Conservation (phyloP, 2,329 filamentous ascomycete species). For the Ophiostoma sp. region DNA sequence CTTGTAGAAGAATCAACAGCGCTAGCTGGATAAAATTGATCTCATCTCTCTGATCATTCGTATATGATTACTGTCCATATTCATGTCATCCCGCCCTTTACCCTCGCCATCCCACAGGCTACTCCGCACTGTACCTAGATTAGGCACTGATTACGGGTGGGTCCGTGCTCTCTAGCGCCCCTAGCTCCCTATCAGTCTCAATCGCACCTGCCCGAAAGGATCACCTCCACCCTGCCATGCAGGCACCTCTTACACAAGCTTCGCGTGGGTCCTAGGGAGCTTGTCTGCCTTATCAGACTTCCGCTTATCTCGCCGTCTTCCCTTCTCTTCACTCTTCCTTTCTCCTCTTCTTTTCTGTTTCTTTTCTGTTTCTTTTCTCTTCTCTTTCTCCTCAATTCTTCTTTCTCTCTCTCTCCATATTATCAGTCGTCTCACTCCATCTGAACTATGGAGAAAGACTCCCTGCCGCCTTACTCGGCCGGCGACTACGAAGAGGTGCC, state of each 20-base stretch:
- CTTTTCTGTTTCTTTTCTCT: neutral
- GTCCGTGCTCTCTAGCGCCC: neutral
- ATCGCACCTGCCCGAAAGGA: slow-evolving; percentile 20
- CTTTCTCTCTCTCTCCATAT: neutral
- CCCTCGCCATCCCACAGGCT: slow-evolving; percentile 13
- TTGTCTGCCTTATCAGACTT: neutral
- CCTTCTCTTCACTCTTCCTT: neutral
- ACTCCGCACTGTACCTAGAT: slow-evolving; percentile 15
- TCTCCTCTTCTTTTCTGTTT: neutral
- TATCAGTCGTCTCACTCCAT: slow-evolving; percentile 9
- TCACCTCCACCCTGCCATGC: slow-evolving; percentile 7
- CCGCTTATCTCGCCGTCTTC: neutral
- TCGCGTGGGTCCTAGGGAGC: slow-evolving; percentile 2
- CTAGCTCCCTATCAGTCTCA: slow-evolving; percentile 5
- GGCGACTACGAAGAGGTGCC: slow-evolving; percentile 2
- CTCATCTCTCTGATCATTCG: neutral
- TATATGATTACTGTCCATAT: neutral
- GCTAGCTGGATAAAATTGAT: neutral
- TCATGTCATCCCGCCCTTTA: neutral
- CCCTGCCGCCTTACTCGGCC: slow-evolving; percentile 43
- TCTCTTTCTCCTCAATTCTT: no score
- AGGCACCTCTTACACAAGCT: slow-evolving; percentile 8
- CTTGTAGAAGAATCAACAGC: neutral
- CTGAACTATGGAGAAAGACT: slow-evolving; percentile 37
- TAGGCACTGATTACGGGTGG: slow-evolving; percentile 1